Evolutionary conservation across 2,329 filamentous ascomycete species (phyloP).

Genomic region (Sporothrix inflata): DNA sequence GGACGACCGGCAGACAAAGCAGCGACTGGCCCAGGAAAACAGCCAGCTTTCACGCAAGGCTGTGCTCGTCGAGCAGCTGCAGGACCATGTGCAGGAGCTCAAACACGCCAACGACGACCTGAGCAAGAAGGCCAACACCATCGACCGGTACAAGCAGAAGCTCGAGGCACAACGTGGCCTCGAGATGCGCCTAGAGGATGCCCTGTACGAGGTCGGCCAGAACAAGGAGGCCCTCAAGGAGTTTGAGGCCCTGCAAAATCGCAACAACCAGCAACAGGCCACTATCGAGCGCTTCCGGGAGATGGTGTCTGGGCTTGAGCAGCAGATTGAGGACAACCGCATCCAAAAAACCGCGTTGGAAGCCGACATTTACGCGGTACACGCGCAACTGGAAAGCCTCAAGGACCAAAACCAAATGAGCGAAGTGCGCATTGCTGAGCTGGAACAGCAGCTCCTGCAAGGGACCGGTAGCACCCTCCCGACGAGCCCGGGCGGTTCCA

Average conservation of each 20-base stretch:
- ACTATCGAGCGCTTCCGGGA: slow-evolving; percentile 38
- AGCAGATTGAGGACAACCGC: slow-evolving; percentile 49
- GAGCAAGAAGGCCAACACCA: slow-evolving; percentile 64
- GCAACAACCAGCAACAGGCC: slow-evolving; percentile 37
- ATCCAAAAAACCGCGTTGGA: slow-evolving; percentile 47
- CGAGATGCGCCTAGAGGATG: slow-evolving; percentile 58
- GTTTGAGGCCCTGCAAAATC: slow-evolving; percentile 42
- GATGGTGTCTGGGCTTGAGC: slow-evolving; percentile 37
- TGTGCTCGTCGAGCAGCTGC: slow-evolving; percentile 54
- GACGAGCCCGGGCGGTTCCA: slow-evolving; percentile 28
- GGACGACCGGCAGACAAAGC: slow-evolving; percentile 51
- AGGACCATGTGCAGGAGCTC: slow-evolving; percentile 64
- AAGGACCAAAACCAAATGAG: slow-evolving; percentile 51
- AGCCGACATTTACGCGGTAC: slow-evolving; percentile 52
- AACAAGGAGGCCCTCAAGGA: slow-evolving; percentile 52
- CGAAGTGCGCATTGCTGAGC: slow-evolving; percentile 59
- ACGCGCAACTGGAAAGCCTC: slow-evolving; percentile 42
- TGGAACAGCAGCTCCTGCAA: slow-evolving; percentile 60
- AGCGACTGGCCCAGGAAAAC: slow-evolving; percentile 54
- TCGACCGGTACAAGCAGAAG: slow-evolving; percentile 66
- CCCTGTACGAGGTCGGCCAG: slow-evolving; percentile 59
- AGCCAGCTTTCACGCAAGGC: slow-evolving; percentile 51
- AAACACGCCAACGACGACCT: slow-evolving; percentile 62
- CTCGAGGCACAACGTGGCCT: slow-evolving; percentile 60
- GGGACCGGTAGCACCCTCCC: slow-evolving; percentile 36